phyloP scores from a whole-genome alignment of 2,329 filamentous ascomycete genomes.

The Macrophomina tecta region DNA sequence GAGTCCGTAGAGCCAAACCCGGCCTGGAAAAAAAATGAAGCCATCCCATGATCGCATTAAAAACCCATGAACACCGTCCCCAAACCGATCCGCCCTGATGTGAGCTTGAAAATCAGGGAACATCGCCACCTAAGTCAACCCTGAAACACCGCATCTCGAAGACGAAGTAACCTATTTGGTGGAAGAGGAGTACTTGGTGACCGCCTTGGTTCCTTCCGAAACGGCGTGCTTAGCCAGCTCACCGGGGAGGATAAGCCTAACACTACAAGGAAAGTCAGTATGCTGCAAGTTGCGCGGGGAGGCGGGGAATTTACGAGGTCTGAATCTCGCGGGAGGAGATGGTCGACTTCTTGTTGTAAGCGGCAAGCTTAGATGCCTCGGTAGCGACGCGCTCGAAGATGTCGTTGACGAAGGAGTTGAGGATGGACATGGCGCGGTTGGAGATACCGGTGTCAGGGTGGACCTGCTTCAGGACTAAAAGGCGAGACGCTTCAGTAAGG shows the following conservation, averaged over 20 bases:
- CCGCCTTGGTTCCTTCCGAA: conserved; percentile 99
- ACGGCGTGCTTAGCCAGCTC: conserved; percentile 99
- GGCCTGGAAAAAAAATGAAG: conserved; percentile 44
- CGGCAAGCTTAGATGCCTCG: conserved; percentile 97
- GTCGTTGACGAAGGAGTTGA: conserved; percentile 99
- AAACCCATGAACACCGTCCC: conserved; percentile 48
- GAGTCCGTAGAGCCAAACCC: conserved; percentile 33
- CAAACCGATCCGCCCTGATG: conserved; percentile 28
- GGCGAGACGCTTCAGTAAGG: conserved; percentile 46
- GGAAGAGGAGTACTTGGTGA: conserved; percentile 99
- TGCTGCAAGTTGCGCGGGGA: conserved; percentile 3
- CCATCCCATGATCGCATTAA: conserved; percentile 61
- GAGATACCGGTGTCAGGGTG: conserved; percentile 99
- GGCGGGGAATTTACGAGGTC: conserved; percentile 72
- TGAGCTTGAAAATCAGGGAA: conserved; percentile 28
- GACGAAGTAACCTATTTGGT: conserved; percentile 77
- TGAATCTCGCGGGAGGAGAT: conserved; percentile 99
- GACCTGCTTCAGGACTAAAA: conserved; percentile 96
- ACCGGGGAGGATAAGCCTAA: conserved; percentile 95
- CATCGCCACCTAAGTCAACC: conserved; percentile 28
- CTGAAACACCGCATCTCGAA: conserved; percentile 27
- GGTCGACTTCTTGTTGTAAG: conserved; percentile 99
- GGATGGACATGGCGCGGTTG: conserved; percentile 99
- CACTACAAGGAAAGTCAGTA: conserved; percentile 55
- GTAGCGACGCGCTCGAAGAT: conserved; percentile 99